Evolutionary conservation across 495 filamentous ascomycete species (phyloP).

Genomic region (Astrothelium subdiscretum): DNA sequence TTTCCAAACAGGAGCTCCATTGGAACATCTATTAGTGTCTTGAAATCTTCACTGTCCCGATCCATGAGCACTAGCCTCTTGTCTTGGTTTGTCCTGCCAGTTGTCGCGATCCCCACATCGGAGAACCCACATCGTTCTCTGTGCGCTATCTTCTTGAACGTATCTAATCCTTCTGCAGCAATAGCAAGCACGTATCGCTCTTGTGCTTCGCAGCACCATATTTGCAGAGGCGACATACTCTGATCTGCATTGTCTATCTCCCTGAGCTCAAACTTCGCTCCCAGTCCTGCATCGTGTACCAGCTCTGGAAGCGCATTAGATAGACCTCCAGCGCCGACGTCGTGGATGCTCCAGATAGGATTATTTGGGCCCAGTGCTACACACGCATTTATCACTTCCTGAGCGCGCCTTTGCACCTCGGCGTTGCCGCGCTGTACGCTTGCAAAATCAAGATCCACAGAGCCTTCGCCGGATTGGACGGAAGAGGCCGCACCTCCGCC

Average conservation of each 20-base stretch:
- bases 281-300: slow-evolving; percentile 79
- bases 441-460: slow-evolving; percentile 85
- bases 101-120: slow-evolving; percentile 69
- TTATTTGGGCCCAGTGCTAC: slow-evolving; percentile 68
- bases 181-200: slow-evolving; percentile 88
- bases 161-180: slow-evolving; percentile 63
- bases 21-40: slow-evolving; percentile 77
- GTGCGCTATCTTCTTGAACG: slow-evolving; percentile 69
- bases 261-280: slow-evolving; percentile 81
- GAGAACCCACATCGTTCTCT: slow-evolving; percentile 92
- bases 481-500: slow-evolving; percentile 92
- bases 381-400: slow-evolving; percentile 94
- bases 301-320: slow-evolving; percentile 90
- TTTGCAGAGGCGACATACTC: slow-evolving; percentile 88
- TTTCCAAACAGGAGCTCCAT: slow-evolving; percentile 90
- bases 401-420: slow-evolving; percentile 86
- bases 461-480: slow-evolving; percentile 76
- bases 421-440: slow-evolving; percentile 92
- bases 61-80: slow-evolving; percentile 72
- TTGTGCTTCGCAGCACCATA: slow-evolving; percentile 96
- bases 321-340: slow-evolving; percentile 89
- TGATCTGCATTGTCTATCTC: slow-evolving; percentile 82
- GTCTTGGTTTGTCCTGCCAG: slow-evolving; percentile 47
- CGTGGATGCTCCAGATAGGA: slow-evolving; percentile 92
- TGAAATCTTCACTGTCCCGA: slow-evolving; percentile 62